Percentiles rank a stretch among this genome's conserved stretches.
Conservation (phyloP, 164 flowering plant species). For the Buxus sempervirens region DNA sequence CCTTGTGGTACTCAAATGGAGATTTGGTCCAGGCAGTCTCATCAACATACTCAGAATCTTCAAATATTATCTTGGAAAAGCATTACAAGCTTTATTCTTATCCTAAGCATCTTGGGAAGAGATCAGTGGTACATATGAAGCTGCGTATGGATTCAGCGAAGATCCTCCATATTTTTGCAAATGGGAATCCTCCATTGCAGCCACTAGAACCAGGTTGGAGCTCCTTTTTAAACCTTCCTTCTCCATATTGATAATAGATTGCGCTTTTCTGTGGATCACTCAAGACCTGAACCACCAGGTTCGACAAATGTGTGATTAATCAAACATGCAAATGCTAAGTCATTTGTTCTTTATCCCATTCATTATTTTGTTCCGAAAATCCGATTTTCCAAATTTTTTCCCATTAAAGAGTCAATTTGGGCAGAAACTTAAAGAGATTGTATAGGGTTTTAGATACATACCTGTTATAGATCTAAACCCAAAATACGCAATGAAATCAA, state of each 20-base stretch:
- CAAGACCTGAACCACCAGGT: conserved; percentile 50
- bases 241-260: conserved; percentile 60
- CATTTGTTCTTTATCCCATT: conserved; percentile 64
- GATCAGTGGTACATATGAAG: conserved; percentile 33
- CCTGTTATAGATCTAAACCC: no score
- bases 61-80: not conserved
- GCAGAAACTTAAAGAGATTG: no score
- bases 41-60: conserved; percentile 12
- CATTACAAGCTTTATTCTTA: conserved; percentile 6
- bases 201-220: conserved; percentile 30
- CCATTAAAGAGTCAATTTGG: no score
- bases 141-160: conserved; percentile 44
- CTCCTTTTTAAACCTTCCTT: conserved; percentile 60
- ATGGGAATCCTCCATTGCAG: conserved; percentile 17
- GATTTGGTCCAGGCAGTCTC: conserved; percentile 6
- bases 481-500: no score
- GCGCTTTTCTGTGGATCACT: conserved; percentile 59
- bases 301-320: conserved; percentile 67
- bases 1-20: not conserved
- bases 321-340: conserved; percentile 37
- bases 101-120: conserved; percentile 20
- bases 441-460: no score
- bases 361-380: conserved; percentile 60
- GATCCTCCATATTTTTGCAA: conserved; percentile 37
- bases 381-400: conserved; percentile 31